Conservation (phyloP, 129 eudicot species). For the Artemisia tridentata region DNA sequence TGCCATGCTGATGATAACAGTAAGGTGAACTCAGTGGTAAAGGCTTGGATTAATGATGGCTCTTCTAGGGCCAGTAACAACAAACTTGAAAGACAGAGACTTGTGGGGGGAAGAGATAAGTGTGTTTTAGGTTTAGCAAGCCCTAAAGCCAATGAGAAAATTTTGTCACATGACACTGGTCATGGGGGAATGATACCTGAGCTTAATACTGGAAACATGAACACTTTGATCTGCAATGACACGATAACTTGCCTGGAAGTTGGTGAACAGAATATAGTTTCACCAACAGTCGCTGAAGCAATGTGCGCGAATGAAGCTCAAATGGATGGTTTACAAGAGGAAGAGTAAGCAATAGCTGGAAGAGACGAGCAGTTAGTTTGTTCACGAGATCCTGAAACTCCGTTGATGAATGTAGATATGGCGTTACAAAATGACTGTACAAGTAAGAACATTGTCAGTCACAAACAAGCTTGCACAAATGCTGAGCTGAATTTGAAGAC, state of each 20-base stretch:
- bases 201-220: background rate
- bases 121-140: conserved; percentile 1
- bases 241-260: conserved; percentile 24
- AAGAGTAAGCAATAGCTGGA: conserved; percentile 19
- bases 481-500: conserved; percentile 21
- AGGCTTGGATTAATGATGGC: conserved; percentile 28
- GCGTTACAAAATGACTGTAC: conserved; percentile 21
- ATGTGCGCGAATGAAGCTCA: conserved; percentile 27
- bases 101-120: conserved; percentile 13
- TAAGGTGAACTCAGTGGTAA: conserved; percentile 24
- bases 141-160: conserved; percentile 21
- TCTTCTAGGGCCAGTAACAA: conserved; percentile 25
- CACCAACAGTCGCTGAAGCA: conserved; percentile 24
- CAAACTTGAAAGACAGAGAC: conserved; percentile 10
- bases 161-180: conserved; percentile 4
- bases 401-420: conserved; percentile 17
- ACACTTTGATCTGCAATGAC: conserved; percentile 22
- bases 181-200: conserved; percentile 15
- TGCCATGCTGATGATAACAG: conserved; percentile 30
- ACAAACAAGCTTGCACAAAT: conserved; percentile 19
- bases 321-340: conserved; percentile 21
- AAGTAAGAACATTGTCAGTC: conserved; percentile 5
- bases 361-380: conserved; percentile 31
- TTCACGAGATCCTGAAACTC: conserved; percentile 24
- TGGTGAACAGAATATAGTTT: conserved; percentile 28